Percentiles rank a stretch among this genome's conserved stretches.
Conservation (phyloP, 2,329 filamentous ascomycete species). For the Pseudocercospora pini-densiflorae region DNA sequence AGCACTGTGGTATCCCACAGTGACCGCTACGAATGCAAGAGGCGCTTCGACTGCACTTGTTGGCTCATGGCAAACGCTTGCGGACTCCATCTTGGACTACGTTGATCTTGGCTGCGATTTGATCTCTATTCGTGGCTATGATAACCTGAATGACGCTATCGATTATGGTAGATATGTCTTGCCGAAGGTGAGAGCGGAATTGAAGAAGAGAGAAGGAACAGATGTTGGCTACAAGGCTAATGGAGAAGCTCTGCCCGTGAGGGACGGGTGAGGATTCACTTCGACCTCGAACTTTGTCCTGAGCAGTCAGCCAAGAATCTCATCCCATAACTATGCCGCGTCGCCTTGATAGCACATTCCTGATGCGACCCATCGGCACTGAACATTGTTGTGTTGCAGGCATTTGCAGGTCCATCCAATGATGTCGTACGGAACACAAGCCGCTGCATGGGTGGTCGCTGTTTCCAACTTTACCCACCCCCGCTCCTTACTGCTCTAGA, state of each 20-base stretch:
- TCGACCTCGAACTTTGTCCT: too few species aligned
- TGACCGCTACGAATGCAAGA: conserved; percentile 63
- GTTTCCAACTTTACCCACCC: too few species aligned
- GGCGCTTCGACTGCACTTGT: conserved; percentile 65
- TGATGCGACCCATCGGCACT: too few species aligned
- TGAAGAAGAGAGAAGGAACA: conserved; percentile 33
- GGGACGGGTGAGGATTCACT: not conserved
- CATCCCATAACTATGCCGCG: too few species aligned
- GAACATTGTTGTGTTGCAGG: too few species aligned
- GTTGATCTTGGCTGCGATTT: conserved; percentile 61
- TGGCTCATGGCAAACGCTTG: conserved; percentile 58
- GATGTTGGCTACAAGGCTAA: not conserved
- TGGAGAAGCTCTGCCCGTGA: conserved; percentile 5
- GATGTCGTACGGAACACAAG: too few species aligned
- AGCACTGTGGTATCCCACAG: conserved; percentile 67
- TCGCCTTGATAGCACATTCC: too few species aligned
- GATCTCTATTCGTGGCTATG: conserved; percentile 65
- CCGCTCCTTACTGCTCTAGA: too few species aligned
- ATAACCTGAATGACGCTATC: conserved; percentile 64
- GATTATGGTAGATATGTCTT: conserved; percentile 64
- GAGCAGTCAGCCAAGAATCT: too few species aligned
- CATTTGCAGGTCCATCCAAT: too few species aligned
- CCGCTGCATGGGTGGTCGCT: too few species aligned
- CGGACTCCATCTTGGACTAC: conserved; percentile 62
- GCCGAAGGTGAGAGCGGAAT: conserved; percentile 52